A percentile compares a stretch with the other conserved stretches of the same genome.
These are phyloP conservation scores for Solanum chilense DNA, from an alignment of 257 asterid species.

Conservation along the genomic window DNA sequence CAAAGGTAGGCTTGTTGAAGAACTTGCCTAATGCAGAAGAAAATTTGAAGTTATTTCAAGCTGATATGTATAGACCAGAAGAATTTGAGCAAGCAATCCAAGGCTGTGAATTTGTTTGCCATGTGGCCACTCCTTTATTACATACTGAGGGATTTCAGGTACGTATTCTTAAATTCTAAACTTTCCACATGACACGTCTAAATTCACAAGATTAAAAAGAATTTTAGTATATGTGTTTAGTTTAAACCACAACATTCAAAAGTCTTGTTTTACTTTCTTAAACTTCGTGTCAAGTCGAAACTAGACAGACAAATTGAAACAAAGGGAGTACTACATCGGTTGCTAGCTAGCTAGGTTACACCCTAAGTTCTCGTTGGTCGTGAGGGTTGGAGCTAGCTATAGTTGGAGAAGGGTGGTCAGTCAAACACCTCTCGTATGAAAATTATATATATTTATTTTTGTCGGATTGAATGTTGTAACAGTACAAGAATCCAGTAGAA, in stretches of 20 bases:
- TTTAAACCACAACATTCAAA: background rate
- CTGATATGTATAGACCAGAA: conserved; percentile 17
- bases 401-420: background rate
- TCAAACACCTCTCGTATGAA: background rate
- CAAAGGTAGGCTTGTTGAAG: conserved; percentile 15
- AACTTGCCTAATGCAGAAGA: conserved; percentile 13
- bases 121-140: conserved; percentile 11
- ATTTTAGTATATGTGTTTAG: background rate
- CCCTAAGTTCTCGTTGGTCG: background rate
- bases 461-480: background rate
- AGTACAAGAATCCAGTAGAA: conserved; percentile 8
- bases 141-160: conserved; percentile 11
- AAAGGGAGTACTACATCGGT: background rate
- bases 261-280: background rate
- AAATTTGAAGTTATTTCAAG: conserved; percentile 16
- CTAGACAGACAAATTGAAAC: background rate
- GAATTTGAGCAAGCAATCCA: conserved; percentile 11
- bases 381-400: background rate
- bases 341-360: background rate
- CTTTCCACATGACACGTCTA: background rate
- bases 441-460: background rate
- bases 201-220: background rate
- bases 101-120: conserved; percentile 20
- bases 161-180: background rate
- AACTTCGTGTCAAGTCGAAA: background rate